These are phyloP conservation scores for Nakaseomyces delphensis DNA, from an alignment of 1,139 yeast species.

Conservation along the genomic window DNA sequence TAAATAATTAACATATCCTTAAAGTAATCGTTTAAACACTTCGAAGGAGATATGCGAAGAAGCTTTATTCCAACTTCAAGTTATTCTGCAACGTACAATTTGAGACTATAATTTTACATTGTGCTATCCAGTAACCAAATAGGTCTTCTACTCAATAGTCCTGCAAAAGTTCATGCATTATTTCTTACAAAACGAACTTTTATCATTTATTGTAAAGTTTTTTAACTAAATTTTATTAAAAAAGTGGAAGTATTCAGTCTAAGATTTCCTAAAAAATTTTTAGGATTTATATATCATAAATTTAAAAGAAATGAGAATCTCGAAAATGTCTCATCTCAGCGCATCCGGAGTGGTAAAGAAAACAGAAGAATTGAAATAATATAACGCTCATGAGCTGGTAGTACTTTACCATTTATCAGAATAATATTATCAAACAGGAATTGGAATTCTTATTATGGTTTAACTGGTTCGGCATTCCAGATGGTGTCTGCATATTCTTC, in stretches of 20 bases:
- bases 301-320: neutral
- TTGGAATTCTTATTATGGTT: conserved; percentile 12
- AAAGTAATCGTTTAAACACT: too few relatives aligned
- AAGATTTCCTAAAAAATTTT: conserved; percentile 2
- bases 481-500: conserved; percentile 88
- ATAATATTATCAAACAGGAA: conserved; percentile 2
- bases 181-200: too few relatives aligned
- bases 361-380: conserved; percentile 1
- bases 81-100: too few relatives aligned
- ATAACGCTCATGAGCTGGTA: neutral
- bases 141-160: too few relatives aligned
- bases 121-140: too few relatives aligned
- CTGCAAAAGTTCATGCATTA: too few relatives aligned
- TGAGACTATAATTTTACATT: too few relatives aligned
- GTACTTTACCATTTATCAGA: neutral
- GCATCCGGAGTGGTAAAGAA: neutral
- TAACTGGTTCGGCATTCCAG: conserved; percentile 80
- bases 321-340: conserved; percentile 1
- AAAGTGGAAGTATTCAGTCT: neutral
- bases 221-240: neutral
- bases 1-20: too few relatives aligned
- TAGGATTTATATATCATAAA: neutral
- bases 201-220: neutral
- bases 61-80: too few relatives aligned
- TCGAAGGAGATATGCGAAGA: too few relatives aligned